Evolutionary conservation across 306 rosid genomes (phyloP).

Genomic region (Quercus bicolor): DNA sequence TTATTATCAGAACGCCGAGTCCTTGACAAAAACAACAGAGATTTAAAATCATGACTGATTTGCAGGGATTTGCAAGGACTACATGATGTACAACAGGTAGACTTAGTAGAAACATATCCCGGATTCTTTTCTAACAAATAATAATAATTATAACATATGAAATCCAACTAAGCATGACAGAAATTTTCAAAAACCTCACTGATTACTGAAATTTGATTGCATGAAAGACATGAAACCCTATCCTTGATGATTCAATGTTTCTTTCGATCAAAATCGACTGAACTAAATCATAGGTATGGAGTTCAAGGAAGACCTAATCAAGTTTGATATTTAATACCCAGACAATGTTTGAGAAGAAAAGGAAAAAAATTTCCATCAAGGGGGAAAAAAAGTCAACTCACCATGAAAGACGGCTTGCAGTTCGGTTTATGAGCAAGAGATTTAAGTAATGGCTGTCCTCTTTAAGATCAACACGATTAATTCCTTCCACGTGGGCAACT

Average conservation of each 20-base stretch:
- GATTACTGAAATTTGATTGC: conserved; percentile 1
- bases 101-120: not conserved
- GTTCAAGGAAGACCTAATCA: not conserved
- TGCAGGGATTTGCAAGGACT: not conserved
- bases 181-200: not conserved
- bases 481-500: conserved; percentile 56
- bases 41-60: not conserved
- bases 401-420: conserved; percentile 91
- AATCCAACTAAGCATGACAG: not conserved
- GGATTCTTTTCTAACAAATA: not conserved
- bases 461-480: conserved; percentile 60
- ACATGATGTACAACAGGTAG: not conserved
- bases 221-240: not conserved
- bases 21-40: not conserved
- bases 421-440: conserved; percentile 83
- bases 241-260: conserved; percentile 10
- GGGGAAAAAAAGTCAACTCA: conserved; percentile 22
- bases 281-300: not conserved
- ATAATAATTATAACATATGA: not conserved
- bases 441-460: conserved; percentile 55
- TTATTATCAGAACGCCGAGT: conserved; percentile 16
- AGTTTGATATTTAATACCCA: not conserved
- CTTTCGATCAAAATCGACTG: not conserved
- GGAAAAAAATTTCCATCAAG: not conserved
- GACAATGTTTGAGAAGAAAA: not conserved